Evolutionary conservation across 2,329 filamentous ascomycete species (phyloP), one percentile per base, ranked within the genome.

Genomic region (Diaporthe citrichinensis): DNA sequence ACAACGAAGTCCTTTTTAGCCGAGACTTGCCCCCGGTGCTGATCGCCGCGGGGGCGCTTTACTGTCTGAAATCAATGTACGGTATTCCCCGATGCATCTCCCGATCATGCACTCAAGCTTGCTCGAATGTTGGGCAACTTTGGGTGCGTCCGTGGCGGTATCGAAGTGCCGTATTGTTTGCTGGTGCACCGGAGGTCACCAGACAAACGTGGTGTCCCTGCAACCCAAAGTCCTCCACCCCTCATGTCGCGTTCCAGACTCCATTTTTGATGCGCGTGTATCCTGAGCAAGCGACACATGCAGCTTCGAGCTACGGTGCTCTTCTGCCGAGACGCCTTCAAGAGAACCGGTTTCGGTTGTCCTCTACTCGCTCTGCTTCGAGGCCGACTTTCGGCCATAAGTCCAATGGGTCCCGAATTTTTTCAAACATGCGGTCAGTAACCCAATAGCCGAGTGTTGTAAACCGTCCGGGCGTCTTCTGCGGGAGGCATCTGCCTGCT

Each of bases 81-180:
- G 14, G 15, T 25, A 14, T 53, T 46, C 65, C 17, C 49, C 46
- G 23, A 68, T 53, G 17, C 15, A 39, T 6, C 46, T 41, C 34
- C 49, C 17, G 65, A 39, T 53, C 65, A n/a, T 39, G 31, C 23
- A 51, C 31, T 39, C 34, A 51, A 34, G 4, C 7, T 36, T 34
- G 34, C 15, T 53, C 49, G 34, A 53, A 68, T 4, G 12, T 28
- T 28, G 46, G 23, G 4, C 46, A 28, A 68, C 12, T 39, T 39
- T 28, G 31, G n/a, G 49, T 7, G 15, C 49, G 34, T 17, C 23
- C 49, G n/a, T 20, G 17, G n/a, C 39, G 12, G 28, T 53, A 39
- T 20, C 34, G 34, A 39, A 53, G 3, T 68, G 46, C 65, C 46
- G 65, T n/a, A 53, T 68, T 68, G 31, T 68, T 68, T 53, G 34